Percentiles rank a stretch among this genome's conserved stretches.
Conservation (phyloP, 192 early-diverging fungal genomes). For the Pilobolus umbonatus region DNA sequence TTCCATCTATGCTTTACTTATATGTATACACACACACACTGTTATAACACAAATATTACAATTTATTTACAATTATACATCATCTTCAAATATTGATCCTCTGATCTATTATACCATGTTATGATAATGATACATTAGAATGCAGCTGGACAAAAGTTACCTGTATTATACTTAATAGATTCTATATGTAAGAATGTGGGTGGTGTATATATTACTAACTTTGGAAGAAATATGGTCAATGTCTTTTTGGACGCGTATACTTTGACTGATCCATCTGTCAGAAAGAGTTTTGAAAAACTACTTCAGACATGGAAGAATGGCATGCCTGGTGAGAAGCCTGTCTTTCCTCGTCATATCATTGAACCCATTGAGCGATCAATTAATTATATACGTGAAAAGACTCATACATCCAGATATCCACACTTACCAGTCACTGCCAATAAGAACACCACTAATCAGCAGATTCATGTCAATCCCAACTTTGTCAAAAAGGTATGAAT, state of each 20-base stretch:
- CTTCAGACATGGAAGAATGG: conserved; percentile 79
- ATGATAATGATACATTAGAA: conserved; percentile 44
- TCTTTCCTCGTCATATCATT: conserved; percentile 56
- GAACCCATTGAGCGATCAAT: conserved; percentile 45
- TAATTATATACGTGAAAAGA: conserved; percentile 35
- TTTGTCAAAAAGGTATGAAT: conserved; percentile 39
- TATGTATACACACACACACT: neutral
- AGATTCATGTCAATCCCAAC: conserved; percentile 60
- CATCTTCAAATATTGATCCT: too few species aligned
- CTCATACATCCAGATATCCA: conserved; percentile 17
- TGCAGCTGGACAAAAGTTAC: conserved; percentile 73
- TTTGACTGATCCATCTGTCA: conserved; percentile 59
- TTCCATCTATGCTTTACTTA: neutral
- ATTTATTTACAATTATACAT: too few species aligned
- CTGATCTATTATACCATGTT: too few species aligned
- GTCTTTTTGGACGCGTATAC: conserved; percentile 76
- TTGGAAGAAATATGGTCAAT: conserved; percentile 66
- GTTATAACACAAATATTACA: too few species aligned
- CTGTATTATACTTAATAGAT: conserved; percentile 87
- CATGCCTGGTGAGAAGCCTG: conserved; percentile 49
- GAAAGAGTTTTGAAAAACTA: conserved; percentile 68
- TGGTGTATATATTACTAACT: conserved; percentile 63
- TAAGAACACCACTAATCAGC: conserved; percentile 6
- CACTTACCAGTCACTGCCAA: conserved; percentile 19
- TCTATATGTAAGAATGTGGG: conserved; percentile 96